phyloP scores from a whole-genome alignment of 192 early-diverging fungal genomes.

The Backusella luteola region DNA sequence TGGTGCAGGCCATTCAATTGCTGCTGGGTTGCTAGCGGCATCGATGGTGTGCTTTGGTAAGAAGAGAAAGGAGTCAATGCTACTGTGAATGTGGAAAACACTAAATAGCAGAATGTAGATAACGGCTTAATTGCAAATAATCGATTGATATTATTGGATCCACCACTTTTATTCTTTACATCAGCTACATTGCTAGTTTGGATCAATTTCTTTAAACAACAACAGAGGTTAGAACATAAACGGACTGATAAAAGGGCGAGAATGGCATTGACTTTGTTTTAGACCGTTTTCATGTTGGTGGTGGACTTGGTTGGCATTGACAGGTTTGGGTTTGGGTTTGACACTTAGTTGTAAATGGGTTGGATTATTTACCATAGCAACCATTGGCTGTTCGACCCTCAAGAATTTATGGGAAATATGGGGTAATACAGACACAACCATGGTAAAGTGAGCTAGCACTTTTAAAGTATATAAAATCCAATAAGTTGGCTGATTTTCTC shows the following conservation, averaged over 20 bases:
- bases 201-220: constrained; percentile 81
- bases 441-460: constrained; percentile 1
- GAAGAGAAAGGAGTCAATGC: neutral
- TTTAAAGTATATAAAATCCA: no score
- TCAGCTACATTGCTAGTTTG: constrained; percentile 78
- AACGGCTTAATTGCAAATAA: constrained; percentile 89
- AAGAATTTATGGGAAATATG: constrained; percentile 85
- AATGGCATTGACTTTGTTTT: neutral
- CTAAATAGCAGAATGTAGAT: constrained; percentile 46
- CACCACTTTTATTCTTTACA: constrained; percentile 88
- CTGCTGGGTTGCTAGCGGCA: constrained; percentile 74
- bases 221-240: constrained; percentile 6
- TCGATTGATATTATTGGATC: constrained; percentile 88
- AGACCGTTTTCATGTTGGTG: constrained; percentile 76
- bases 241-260: neutral
- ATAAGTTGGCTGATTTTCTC: no score
- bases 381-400: constrained; percentile 83
- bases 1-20: constrained; percentile 74
- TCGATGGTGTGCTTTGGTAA: constrained; percentile 79
- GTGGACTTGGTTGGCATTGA: constrained; percentile 86
- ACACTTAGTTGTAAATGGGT: constrained; percentile 91
- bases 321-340: constrained; percentile 79
- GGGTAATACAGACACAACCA: constrained; percentile 62
- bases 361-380: constrained; percentile 87
- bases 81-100: neutral